Evolutionary conservation across 2,329 filamentous ascomycete species (phyloP).

Genomic region (Cercospora canescens): DNA sequence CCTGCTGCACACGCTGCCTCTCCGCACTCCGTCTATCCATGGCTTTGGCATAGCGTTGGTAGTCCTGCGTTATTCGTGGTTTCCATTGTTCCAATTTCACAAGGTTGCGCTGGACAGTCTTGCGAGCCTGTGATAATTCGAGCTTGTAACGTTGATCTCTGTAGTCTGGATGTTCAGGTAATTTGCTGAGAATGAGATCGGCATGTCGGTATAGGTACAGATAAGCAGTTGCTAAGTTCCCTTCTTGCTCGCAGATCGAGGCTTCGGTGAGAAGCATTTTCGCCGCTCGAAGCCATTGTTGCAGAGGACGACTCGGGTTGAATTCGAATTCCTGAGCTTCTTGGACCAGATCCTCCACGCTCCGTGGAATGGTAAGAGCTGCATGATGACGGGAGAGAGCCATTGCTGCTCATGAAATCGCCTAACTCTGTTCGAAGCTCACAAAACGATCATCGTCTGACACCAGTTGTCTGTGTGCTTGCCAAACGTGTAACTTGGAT

Average conservation of each 20-base stretch:
- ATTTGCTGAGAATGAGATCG: slow-evolving; percentile 73
- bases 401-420: slow-evolving; percentile 19
- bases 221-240: slow-evolving; percentile 85
- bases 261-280: slow-evolving; percentile 58
- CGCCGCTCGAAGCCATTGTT: slow-evolving; percentile 33
- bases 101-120: slow-evolving; percentile 64
- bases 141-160: slow-evolving; percentile 61
- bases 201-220: slow-evolving; percentile 89
- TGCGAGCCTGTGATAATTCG: slow-evolving; percentile 58
- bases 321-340: slow-evolving; percentile 81
- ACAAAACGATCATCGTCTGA: neutral
- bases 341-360: slow-evolving; percentile 72
- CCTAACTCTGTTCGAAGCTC: neutral
- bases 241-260: slow-evolving; percentile 79
- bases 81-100: slow-evolving; percentile 75
- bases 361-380: slow-evolving; percentile 39
- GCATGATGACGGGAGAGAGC: slow-evolving; percentile 33
- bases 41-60: slow-evolving; percentile 65
- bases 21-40: slow-evolving; percentile 41
- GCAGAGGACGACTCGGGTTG: slow-evolving; percentile 72
- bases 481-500: neutral
- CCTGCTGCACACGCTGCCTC: slow-evolving; percentile 25
- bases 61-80: slow-evolving; percentile 70
- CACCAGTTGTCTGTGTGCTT: neutral
- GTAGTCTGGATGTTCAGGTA: slow-evolving; percentile 75